A percentile compares a stretch with the other conserved stretches of the same genome.
Conservation (phyloP, 106 monocot genomes). For the Dactylorhiza incarnata region DNA sequence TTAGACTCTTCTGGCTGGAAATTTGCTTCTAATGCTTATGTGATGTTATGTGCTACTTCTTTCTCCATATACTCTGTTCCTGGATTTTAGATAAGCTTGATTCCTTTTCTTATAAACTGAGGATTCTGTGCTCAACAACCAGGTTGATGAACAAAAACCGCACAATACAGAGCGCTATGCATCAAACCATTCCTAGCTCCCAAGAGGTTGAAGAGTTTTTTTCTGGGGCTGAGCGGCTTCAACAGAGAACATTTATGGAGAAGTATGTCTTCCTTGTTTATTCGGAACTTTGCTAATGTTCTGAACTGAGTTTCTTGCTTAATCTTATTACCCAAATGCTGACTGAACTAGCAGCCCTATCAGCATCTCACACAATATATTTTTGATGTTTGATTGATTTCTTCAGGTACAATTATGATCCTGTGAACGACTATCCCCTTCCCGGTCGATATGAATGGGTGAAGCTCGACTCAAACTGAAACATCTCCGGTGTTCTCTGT, state of each 20-base stretch:
- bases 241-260: constrained; percentile 51
- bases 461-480: constrained; percentile 29
- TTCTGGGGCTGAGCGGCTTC: constrained; percentile 47
- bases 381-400: background rate
- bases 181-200: constrained; percentile 29
- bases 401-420: constrained; percentile 72
- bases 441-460: constrained; percentile 64
- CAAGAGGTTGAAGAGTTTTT: constrained; percentile 79
- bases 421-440: constrained; percentile 55
- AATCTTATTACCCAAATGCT: background rate
- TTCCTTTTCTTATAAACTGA: background rate
- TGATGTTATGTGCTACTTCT: background rate
- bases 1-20: background rate
- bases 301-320: background rate
- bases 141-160: constrained; percentile 17
- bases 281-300: background rate
- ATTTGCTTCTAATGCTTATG: background rate
- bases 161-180: constrained; percentile 15
- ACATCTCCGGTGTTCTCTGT: background rate
- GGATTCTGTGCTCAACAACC: constrained; percentile 62
- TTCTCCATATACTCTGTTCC: background rate
- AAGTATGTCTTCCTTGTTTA: constrained; percentile 33
- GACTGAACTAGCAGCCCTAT: background rate
- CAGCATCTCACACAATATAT: background rate
- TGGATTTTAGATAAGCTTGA: background rate